phyloP scores from a whole-genome alignment of 768 basidiomycete genomes.

The Pulveroboletus sp. region DNA sequence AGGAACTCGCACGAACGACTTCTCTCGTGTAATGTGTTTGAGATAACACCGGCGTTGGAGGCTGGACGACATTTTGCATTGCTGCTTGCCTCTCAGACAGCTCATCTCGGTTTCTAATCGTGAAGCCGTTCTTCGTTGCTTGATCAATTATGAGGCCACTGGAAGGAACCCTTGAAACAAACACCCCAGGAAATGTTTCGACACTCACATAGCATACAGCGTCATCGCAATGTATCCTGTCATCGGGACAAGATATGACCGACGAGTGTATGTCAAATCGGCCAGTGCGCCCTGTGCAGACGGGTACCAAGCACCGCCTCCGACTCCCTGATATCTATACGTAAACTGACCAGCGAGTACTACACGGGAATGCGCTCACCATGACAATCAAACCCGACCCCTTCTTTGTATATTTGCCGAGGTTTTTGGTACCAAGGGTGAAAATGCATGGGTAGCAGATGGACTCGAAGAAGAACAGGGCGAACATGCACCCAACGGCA shows the following conservation, averaged over 20 bases:
- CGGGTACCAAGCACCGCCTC: slow-evolving; percentile 67
- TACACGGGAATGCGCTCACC: slow-evolving; percentile 27
- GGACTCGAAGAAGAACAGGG: slow-evolving; percentile 71
- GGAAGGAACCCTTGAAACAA: neutral
- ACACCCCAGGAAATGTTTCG: neutral
- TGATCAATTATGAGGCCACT: slow-evolving; percentile 55
- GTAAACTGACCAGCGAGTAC: neutral
- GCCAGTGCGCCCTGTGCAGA: slow-evolving; percentile 55
- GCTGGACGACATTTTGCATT: neutral
- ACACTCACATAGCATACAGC: slow-evolving; percentile 50
- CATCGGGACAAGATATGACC: slow-evolving; percentile 58
- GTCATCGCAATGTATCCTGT: slow-evolving; percentile 56
- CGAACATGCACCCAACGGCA: slow-evolving; percentile 58
- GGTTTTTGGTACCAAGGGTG: slow-evolving; percentile 60
- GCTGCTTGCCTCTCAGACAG: slow-evolving; percentile 21
- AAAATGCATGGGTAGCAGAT: slow-evolving; percentile 72
- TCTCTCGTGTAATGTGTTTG: slow-evolving; percentile 9
- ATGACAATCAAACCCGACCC: slow-evolving; percentile 64
- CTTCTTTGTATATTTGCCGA: slow-evolving; percentile 54
- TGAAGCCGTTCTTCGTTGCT: slow-evolving; percentile 44
- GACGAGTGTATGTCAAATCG: slow-evolving; percentile 43
- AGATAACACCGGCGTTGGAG: neutral
- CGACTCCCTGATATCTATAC: slow-evolving; percentile 41
- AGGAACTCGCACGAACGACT: slow-evolving; percentile 13
- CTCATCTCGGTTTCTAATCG: slow-evolving; percentile 45